These are phyloP conservation scores for Chlorella sp. DNA, from an alignment of 139 green algal species.

Conservation along the genomic window DNA sequence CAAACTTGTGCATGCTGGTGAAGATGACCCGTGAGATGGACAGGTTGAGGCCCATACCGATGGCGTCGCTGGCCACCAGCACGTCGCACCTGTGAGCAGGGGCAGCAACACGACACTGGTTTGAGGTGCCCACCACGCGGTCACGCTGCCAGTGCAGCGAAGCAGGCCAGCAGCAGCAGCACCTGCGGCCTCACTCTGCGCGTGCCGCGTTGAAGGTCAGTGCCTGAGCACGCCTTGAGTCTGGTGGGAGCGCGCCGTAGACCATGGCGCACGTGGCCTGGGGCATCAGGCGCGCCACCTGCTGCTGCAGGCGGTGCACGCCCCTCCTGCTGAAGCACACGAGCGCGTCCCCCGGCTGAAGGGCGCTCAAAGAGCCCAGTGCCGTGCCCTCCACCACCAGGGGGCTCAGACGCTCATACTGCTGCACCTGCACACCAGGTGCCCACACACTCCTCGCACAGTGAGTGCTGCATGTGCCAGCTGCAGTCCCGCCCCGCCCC, in stretches of 20 bases:
- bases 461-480: neutral
- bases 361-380: constrained; percentile 23
- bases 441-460: neutral
- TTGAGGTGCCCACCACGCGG: no score
- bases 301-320: constrained; percentile 5
- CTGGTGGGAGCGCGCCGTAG: constrained; percentile 30
- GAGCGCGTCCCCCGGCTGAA: constrained; percentile 84
- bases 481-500: neutral
- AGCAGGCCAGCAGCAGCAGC: neutral
- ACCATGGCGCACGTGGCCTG: constrained; percentile 10
- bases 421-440: constrained; percentile 12
- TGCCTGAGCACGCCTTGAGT: constrained; percentile 25
- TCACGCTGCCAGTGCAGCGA: no score
- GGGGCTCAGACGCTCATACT: constrained; percentile 66
- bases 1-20: constrained; percentile 69
- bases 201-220: constrained; percentile 23
- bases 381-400: constrained; percentile 44
- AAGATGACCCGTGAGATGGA: constrained; percentile 93
- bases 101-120: no score
- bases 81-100: constrained; percentile 41
- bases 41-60: constrained; percentile 98
- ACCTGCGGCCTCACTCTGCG: neutral
- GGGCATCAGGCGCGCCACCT: constrained; percentile 7
- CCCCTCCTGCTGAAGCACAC: constrained; percentile 74
- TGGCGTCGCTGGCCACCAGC: constrained; percentile 88